These are phyloP conservation scores for Venturia pyrina DNA, from an alignment of 2,329 filamentous ascomycete species.

Conservation along the genomic window DNA sequence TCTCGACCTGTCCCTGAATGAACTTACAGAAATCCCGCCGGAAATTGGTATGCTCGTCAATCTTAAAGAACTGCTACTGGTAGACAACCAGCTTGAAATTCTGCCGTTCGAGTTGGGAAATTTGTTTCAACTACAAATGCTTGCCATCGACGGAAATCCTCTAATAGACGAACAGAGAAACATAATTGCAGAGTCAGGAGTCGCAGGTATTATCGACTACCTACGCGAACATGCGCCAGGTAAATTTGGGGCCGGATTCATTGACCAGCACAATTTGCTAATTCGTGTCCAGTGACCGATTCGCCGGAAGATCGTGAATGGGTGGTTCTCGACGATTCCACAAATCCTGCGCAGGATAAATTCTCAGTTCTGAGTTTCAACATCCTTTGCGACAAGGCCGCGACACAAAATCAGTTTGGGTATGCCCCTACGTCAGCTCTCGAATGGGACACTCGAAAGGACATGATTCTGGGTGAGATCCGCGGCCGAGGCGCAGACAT, in stretches of 20 bases:
- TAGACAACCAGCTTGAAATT: slow-evolving; percentile 78
- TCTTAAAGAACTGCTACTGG: slow-evolving; percentile 72
- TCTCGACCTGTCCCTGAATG: slow-evolving; percentile 83
- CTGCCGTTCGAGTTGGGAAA: slow-evolving; percentile 83
- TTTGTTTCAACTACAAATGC: slow-evolving; percentile 74
- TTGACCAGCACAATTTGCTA: not conserved
- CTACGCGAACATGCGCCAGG: slow-evolving; percentile 77
- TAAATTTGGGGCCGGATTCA: slow-evolving; percentile 37
- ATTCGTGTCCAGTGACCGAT: slow-evolving; percentile 51
- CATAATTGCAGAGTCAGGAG: slow-evolving; percentile 78
- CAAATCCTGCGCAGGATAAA: slow-evolving; percentile 46
- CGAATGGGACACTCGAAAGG: slow-evolving; percentile 76
- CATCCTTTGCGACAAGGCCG: slow-evolving; percentile 88
- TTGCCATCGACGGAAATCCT: slow-evolving; percentile 89
- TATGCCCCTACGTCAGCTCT: slow-evolving; percentile 79
- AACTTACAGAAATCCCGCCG: slow-evolving; percentile 68
- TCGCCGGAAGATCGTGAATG: slow-evolving; percentile 68
- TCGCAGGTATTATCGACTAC: slow-evolving; percentile 70
- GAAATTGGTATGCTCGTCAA: slow-evolving; percentile 97
- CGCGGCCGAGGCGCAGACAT: slow-evolving; percentile 74
- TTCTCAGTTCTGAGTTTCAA: slow-evolving; percentile 91
- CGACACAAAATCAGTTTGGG: slow-evolving; percentile 74
- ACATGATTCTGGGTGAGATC: slow-evolving; percentile 76
- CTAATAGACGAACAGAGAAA: slow-evolving; percentile 66
- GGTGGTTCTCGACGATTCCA: slow-evolving; percentile 58